Evolutionary conservation across 495 filamentous ascomycete species (phyloP).

Genomic region (Tuber calosporum): DNA sequence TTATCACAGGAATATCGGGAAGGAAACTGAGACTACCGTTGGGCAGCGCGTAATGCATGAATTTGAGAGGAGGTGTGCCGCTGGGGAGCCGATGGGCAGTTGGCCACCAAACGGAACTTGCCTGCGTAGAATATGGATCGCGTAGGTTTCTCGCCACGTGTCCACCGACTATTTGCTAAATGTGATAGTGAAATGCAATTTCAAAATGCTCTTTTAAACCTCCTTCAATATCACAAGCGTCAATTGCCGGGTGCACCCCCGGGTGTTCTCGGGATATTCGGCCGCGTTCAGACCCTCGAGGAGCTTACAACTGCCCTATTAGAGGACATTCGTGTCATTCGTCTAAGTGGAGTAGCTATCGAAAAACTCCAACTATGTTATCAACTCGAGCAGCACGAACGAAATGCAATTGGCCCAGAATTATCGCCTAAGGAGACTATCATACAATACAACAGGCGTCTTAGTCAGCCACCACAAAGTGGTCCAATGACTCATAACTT

Average conservation of each 20-base stretch:
- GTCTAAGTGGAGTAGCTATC: conserved; percentile 19
- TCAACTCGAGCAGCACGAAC: conserved; percentile 33
- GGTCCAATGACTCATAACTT: conserved; percentile 2
- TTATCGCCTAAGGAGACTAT: conserved; percentile 35
- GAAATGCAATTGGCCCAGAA: conserved; percentile 36
- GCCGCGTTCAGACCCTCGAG: conserved; percentile 37
- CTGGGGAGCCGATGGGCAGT: conserved; percentile 28
- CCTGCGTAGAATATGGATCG: conserved; percentile 35
- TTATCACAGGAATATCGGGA: background rate
- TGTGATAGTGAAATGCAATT: conserved; percentile 38
- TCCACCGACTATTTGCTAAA: conserved; percentile 11
- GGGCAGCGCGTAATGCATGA: conserved; percentile 33
- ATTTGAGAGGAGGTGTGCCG: conserved; percentile 26
- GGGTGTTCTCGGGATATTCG: conserved; percentile 28
- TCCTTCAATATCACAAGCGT: conserved; percentile 26
- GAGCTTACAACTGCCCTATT: conserved; percentile 37
- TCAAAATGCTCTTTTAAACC: conserved; percentile 36
- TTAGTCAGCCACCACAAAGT: conserved; percentile 14
- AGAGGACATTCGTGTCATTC: conserved; percentile 31
- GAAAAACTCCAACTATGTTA: conserved; percentile 35
- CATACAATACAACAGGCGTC: conserved; percentile 22
- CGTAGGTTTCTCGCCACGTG: conserved; percentile 17
- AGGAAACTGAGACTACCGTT: conserved; percentile 17
- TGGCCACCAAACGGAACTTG: conserved; percentile 40
- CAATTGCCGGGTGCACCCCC: conserved; percentile 25